Base-by-base conservation (phyloP, 1,139 yeast species). In the Magnusiomyces clavatus region DNA sequence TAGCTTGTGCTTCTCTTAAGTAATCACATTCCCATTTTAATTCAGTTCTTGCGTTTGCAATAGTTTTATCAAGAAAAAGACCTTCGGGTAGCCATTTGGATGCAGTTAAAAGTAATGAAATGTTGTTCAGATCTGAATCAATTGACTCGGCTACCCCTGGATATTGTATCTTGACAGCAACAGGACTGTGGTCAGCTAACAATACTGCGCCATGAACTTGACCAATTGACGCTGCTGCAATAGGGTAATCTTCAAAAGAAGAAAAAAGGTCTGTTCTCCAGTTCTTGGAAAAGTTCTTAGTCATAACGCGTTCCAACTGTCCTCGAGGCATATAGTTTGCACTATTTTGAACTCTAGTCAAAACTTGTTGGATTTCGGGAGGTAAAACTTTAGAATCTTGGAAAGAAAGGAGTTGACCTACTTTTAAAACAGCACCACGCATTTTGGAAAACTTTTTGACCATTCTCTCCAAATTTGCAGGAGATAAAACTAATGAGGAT, bases 11-110 rank as follows among this genome's bases (percentile, higher is more conserved):
- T 68, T 92, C 99, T 58, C 98, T 79, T 36, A 83, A 71, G 65
- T 94, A 92, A 68, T 92, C 97, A 69, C 97, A 90, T 69, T 92
- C 99, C 97, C 97, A 92, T 61, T 88, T 89, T 59, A 92, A 76
- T 67, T 92, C 99, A 19, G 80, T 81, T 61, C 98, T 77, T 1
- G 98, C 97, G 67, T 89, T 90, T 35, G 87, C 96, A 57, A 92
- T 82, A 29, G 97, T 88, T 64, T 85, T 86, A 64, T 92, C 97
- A 49, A 94, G 77, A 64, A 88, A 92, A 59, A 94, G 74, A 0
- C 98, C 98, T 50, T 87, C 86, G 13, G 99, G 99, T 51, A 92
- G 74, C 55, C 92, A 72, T 31, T 90, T 75, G 6, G 96, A 84
- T 1, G 97, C 97, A 5, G 95, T 84, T 61, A 92, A 73, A 37